Evolutionary conservation across 2,329 filamentous ascomycete species (phyloP).

Genomic region (Neopestalotiopsis sp.): DNA sequence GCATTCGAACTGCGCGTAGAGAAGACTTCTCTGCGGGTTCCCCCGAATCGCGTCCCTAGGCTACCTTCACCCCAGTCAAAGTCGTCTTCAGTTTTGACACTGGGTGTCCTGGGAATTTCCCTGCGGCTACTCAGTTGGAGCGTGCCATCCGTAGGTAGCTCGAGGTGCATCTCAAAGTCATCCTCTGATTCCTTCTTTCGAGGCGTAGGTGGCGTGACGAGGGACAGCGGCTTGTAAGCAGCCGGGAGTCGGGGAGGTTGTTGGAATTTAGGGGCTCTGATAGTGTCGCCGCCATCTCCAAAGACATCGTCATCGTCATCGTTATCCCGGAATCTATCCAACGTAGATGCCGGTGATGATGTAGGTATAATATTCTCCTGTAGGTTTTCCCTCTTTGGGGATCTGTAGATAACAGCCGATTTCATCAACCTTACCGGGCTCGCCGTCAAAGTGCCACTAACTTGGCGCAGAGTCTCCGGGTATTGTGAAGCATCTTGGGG

Average conservation of each 20-base stretch:
- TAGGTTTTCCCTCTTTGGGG: constrained; percentile 32
- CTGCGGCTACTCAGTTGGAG: constrained; percentile 67
- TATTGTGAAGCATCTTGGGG: constrained; percentile 64
- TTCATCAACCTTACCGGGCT: constrained; percentile 53
- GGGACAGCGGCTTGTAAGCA: constrained; percentile 30
- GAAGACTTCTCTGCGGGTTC: constrained; percentile 79
- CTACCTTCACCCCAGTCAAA: constrained; percentile 96
- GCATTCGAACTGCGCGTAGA: constrained; percentile 85
- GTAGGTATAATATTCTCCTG: constrained; percentile 36
- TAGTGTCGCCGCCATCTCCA: constrained; percentile 67
- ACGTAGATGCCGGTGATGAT: constrained; percentile 55
- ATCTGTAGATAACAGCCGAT: constrained; percentile 17
- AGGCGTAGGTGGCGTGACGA: constrained; percentile 60
- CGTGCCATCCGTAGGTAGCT: constrained; percentile 71
- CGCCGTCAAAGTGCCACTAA: constrained; percentile 61
- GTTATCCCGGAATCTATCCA: constrained; percentile 69
- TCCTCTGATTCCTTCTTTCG: constrained; percentile 60
- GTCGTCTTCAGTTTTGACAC: constrained; percentile 69
- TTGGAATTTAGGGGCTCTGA: constrained; percentile 65
- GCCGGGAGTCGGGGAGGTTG: constrained; percentile 23
- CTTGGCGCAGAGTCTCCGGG: constrained; percentile 71
- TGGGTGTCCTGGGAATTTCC: constrained; percentile 69
- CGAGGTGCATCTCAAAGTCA: constrained; percentile 75
- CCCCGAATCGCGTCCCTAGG: constrained; percentile 87
- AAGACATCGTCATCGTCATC: constrained; percentile 68